Conservation (phyloP, 2,329 filamentous ascomycete species). For the Xylaria arbuscula region DNA sequence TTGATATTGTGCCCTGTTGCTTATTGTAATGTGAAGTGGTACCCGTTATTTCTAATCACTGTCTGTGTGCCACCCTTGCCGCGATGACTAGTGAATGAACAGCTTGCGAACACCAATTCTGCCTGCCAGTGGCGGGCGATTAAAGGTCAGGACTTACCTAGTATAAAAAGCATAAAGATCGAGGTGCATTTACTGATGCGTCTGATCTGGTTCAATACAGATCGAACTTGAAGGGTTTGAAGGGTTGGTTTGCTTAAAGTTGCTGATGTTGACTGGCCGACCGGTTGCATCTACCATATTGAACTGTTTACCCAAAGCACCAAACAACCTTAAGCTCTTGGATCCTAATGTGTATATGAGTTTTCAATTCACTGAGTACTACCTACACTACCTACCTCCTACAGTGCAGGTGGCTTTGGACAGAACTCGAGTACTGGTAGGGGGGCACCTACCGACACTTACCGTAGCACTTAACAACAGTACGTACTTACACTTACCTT, state of each 20-base stretch:
- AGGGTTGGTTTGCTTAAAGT: too few species aligned
- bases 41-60: conserved; percentile 15
- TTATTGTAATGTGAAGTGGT: not conserved
- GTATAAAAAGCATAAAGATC: not conserved
- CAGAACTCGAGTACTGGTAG: too few species aligned
- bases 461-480: not conserved
- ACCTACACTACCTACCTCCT: too few species aligned
- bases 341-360: not conserved
- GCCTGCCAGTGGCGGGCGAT: conserved; percentile 33
- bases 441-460: too few species aligned
- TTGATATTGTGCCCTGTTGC: not conserved
- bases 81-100: not conserved
- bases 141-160: not conserved
- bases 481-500: not conserved
- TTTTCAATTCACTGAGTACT: too few species aligned
- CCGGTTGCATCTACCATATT: not conserved
- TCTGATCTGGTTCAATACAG: too few species aligned
- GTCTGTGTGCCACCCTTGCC: not conserved
- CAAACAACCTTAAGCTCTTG: not conserved
- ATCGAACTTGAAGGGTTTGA: too few species aligned
- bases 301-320: not conserved
- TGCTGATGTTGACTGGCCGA: too few species aligned
- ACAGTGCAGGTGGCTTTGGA: not conserved
- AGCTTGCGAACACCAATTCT: conserved; percentile 34
- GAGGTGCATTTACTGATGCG: not conserved